phyloP scores from a whole-genome alignment of 1,139 yeast species.

The Geotrichum carabidarum region DNA sequence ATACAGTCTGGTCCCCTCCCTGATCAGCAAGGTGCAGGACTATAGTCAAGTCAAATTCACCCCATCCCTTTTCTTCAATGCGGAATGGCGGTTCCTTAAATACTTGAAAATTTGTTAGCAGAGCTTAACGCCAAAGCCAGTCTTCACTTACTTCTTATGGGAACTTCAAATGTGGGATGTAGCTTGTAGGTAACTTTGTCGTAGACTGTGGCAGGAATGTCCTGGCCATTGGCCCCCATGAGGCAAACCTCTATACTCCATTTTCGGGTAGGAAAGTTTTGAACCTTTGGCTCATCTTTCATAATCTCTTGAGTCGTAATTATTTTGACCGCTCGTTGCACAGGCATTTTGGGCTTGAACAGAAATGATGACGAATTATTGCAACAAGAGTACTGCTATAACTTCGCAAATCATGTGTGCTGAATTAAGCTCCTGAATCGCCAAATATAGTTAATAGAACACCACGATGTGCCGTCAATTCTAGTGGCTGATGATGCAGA shows the following conservation, averaged over 20 bases:
- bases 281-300: constrained; percentile 79
- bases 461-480: too few relatives aligned
- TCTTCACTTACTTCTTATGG: constrained; percentile 49
- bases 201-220: constrained; percentile 79
- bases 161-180: constrained; percentile 93
- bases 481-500: too few relatives aligned
- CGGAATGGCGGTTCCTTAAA: constrained; percentile 78
- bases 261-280: constrained; percentile 86
- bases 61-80: constrained; percentile 97
- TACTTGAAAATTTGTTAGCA: constrained; percentile 30
- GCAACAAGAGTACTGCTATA: too few relatives aligned
- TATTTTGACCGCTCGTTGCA: constrained; percentile 82
- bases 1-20: constrained; percentile 78
- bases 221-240: constrained; percentile 75
- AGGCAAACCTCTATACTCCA: constrained; percentile 79
- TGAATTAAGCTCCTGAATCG: too few relatives aligned
- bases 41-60: constrained; percentile 88
- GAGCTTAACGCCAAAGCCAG: background rate
- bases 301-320: constrained; percentile 81
- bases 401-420: too few relatives aligned
- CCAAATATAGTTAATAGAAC: too few relatives aligned
- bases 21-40: constrained; percentile 74
- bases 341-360: constrained; percentile 33
- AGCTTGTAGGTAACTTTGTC: constrained; percentile 89
- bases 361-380: too few relatives aligned